Percentiles rank a stretch among this genome's conserved stretches.
These are phyloP conservation scores for Amorphotheca resinae DNA, from an alignment of 495 filamentous ascomycete species.

Conservation along the genomic window DNA sequence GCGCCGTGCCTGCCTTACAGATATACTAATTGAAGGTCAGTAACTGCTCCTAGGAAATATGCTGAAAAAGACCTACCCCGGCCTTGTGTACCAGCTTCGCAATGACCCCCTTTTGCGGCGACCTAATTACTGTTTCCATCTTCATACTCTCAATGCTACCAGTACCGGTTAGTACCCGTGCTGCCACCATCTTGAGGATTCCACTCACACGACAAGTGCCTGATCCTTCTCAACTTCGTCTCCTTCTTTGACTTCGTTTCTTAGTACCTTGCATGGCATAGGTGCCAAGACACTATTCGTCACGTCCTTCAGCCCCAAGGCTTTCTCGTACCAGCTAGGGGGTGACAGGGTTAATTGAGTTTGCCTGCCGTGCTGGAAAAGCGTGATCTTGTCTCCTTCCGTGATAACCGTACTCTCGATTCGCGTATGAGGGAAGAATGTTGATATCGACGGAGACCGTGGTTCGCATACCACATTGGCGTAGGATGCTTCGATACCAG, in stretches of 20 bases:
- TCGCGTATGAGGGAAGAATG: constrained; percentile 64
- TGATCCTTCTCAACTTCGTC: constrained; percentile 75
- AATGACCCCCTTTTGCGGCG: constrained; percentile 70
- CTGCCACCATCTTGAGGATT: neutral
- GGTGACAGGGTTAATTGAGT: constrained; percentile 53
- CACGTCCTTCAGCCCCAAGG: constrained; percentile 67
- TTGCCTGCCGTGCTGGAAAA: constrained; percentile 76
- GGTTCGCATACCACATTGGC: constrained; percentile 31
- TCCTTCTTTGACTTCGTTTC: constrained; percentile 63
- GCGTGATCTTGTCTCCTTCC: constrained; percentile 47
- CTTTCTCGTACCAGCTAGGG: constrained; percentile 77
- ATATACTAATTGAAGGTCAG: constrained; percentile 32
- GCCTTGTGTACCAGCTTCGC: constrained; percentile 71
- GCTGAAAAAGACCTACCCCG: constrained; percentile 51
- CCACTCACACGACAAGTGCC: constrained; percentile 64
- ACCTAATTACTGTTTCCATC: constrained; percentile 97
- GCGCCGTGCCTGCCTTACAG: constrained; percentile 41
- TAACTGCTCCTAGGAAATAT: neutral
- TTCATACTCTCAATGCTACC: constrained; percentile 91
- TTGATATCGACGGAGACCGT: constrained; percentile 28
- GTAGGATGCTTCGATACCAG: constrained; percentile 25
- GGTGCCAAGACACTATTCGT: constrained; percentile 72
- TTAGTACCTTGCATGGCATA: constrained; percentile 74
- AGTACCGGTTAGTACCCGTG: neutral
- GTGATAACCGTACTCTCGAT: constrained; percentile 66